Percentiles rank a stretch among this genome's conserved stretches.
These are phyloP conservation scores for Astrephomene gubernaculifera DNA, from an alignment of 139 green algal genomes.

Conservation along the genomic window DNA sequence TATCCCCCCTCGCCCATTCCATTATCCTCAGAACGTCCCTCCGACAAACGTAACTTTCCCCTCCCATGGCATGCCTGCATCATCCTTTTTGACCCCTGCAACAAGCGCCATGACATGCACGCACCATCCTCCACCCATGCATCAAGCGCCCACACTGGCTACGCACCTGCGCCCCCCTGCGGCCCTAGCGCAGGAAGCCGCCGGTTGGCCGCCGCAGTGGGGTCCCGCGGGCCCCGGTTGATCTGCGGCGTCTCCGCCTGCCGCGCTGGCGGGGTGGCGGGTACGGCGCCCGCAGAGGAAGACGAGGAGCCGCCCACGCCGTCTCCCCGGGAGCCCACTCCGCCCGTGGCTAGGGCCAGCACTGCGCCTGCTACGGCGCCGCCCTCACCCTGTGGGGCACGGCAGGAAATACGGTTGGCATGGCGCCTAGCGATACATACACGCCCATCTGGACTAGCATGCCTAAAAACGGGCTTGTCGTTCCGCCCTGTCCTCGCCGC, in stretches of 20 bases:
- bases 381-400: conserved; percentile 67
- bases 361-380: conserved; percentile 76
- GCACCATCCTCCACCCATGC: too few relatives aligned
- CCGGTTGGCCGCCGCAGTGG: neutral
- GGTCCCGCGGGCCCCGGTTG: conserved; percentile 55
- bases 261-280: conserved; percentile 53
- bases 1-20: too few relatives aligned
- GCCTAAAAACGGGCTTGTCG: too few relatives aligned
- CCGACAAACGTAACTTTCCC: too few relatives aligned
- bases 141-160: too few relatives aligned
- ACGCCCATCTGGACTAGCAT: too few relatives aligned
- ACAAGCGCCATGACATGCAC: too few relatives aligned
- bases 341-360: conserved; percentile 46
- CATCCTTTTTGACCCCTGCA: too few relatives aligned
- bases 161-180: neutral
- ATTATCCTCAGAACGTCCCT: neutral
- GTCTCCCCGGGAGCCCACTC: conserved; percentile 28
- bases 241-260: conserved; percentile 57
- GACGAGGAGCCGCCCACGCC: too few relatives aligned
- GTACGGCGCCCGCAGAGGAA: too few relatives aligned
- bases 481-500: too few relatives aligned
- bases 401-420: neutral
- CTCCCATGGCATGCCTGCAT: too few relatives aligned
- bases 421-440: neutral
- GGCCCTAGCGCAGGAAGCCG: neutral